These are phyloP conservation scores for Talaromyces sp. DNA, from an alignment of 2,329 filamentous ascomycete genomes.

Conservation along the genomic window DNA sequence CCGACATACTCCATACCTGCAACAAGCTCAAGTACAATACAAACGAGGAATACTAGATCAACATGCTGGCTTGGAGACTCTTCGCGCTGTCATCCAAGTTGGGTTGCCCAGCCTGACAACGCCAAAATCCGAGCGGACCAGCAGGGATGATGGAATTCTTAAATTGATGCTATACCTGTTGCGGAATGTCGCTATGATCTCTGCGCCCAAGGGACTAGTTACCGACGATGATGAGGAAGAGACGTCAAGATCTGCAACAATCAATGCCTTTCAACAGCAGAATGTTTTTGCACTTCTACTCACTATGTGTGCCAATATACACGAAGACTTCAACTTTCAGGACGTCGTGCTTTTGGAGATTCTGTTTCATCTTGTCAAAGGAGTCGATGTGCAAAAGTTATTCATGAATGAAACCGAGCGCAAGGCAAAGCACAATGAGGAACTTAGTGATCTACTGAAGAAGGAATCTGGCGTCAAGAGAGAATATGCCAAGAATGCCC, in stretches of 20 bases:
- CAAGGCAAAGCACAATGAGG: conserved; percentile 62
- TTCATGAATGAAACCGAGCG: conserved; percentile 77
- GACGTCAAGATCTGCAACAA: conserved; percentile 78
- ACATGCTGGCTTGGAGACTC: conserved; percentile 62
- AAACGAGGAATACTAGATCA: conserved; percentile 85
- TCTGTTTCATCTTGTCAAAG: conserved; percentile 87
- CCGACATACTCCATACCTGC: conserved; percentile 81
- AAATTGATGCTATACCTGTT: conserved; percentile 85
- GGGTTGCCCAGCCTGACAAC: conserved; percentile 82
- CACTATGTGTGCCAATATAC: conserved; percentile 85
- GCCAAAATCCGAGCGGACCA: conserved; percentile 66
- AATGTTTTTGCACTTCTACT: conserved; percentile 82
- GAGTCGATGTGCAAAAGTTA: conserved; percentile 74
- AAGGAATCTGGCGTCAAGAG: conserved; percentile 82
- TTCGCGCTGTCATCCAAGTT: conserved; percentile 74
- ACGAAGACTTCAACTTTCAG: conserved; percentile 84
- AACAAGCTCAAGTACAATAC: conserved; percentile 81
- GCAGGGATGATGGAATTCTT: conserved; percentile 85
- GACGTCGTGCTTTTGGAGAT: conserved; percentile 88
- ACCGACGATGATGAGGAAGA: conserved; percentile 86
- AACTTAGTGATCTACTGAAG: conserved; percentile 67
- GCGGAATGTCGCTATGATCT: conserved; percentile 81
- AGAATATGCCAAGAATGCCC: conserved; percentile 69
- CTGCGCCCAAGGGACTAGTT: conserved; percentile 64
- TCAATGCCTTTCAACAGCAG: conserved; percentile 84